phyloP scores from a whole-genome alignment of 305 asterid genomes.

The Stenogyne calaminthoides region DNA sequence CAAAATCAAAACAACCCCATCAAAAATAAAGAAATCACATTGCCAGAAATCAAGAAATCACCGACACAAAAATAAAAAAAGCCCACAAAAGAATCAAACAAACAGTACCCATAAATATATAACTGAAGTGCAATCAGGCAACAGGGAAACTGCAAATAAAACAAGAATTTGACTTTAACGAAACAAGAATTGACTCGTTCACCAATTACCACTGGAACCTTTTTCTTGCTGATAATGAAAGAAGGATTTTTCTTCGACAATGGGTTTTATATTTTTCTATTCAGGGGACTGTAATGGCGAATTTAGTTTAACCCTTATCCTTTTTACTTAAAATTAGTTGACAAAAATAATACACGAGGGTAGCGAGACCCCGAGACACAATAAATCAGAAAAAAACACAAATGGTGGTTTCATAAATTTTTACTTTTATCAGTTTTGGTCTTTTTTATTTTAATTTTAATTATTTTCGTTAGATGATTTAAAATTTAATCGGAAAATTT shows the following conservation, averaged over 20 bases:
- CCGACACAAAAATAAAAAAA: background rate
- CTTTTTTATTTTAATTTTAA: no score
- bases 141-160: background rate
- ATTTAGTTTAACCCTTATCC: conserved; percentile 9
- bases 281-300: background rate
- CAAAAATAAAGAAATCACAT: background rate
- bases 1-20: background rate
- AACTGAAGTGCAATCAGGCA: background rate
- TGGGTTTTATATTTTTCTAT: background rate
- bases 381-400: no score
- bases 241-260: no score
- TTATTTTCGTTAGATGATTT: no score
- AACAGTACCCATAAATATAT: background rate
- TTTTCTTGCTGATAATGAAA: no score
- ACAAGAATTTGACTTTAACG: background rate
- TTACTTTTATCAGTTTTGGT: no score
- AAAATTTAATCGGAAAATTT: no score
- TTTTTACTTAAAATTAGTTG: background rate
- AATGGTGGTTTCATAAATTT: no score
- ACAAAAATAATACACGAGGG: background rate
- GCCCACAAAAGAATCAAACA: background rate
- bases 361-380: no score
- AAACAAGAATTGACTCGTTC: background rate
- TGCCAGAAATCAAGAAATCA: background rate
- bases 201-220: background rate